These are phyloP conservation scores for Musa balbisiana DNA, from an alignment of 202 grass and related monocot species.

Conservation along the genomic window DNA sequence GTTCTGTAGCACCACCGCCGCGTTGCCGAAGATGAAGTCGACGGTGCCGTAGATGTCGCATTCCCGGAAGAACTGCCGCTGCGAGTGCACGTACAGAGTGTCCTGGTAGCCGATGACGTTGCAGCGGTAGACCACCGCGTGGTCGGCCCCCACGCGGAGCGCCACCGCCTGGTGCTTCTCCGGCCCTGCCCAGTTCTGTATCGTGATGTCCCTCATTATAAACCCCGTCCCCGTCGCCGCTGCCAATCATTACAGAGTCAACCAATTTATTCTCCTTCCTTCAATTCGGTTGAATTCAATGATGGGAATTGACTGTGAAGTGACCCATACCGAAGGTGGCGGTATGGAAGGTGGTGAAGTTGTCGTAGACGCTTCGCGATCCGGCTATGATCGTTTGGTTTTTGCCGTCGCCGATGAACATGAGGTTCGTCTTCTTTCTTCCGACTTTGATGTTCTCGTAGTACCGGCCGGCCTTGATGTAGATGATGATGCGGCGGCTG, in stretches of 20 bases:
- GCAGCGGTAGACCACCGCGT: slow-evolving; percentile 49
- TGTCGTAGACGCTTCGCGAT: slow-evolving; percentile 31
- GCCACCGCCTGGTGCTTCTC: slow-evolving; percentile 52
- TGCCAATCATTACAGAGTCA: slow-evolving; percentile 4
- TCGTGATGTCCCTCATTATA: slow-evolving; percentile 40
- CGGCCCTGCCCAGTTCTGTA: slow-evolving; percentile 43
- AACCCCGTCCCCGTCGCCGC: slow-evolving; percentile 37
- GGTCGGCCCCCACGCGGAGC: slow-evolving; percentile 43
- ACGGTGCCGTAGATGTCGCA: slow-evolving; percentile 59
- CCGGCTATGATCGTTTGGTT: slow-evolving; percentile 35
- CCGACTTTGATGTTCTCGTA: slow-evolving; percentile 49
- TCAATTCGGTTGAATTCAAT: neutral
- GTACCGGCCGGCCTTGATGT: slow-evolving; percentile 51
- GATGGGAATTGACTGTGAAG: no score
- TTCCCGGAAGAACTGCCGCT: slow-evolving; percentile 57
- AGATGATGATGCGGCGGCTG: slow-evolving; percentile 41
- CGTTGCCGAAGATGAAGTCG: slow-evolving; percentile 63
- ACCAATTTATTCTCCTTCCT: neutral
- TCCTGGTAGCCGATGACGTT: slow-evolving; percentile 45
- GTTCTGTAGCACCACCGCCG: slow-evolving; percentile 55
- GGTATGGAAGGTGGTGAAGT: slow-evolving; percentile 45
- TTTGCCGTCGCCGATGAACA: slow-evolving; percentile 52
- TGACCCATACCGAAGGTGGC: slow-evolving; percentile 45
- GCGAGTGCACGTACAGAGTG: slow-evolving; percentile 54
- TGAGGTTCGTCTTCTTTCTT: slow-evolving; percentile 48